Evolutionary conservation across 371 early-diverging fungal genomes (phyloP), one percentile per base, ranked within the genome.

Genomic region (Cokeromyces recurvatus): DNA sequence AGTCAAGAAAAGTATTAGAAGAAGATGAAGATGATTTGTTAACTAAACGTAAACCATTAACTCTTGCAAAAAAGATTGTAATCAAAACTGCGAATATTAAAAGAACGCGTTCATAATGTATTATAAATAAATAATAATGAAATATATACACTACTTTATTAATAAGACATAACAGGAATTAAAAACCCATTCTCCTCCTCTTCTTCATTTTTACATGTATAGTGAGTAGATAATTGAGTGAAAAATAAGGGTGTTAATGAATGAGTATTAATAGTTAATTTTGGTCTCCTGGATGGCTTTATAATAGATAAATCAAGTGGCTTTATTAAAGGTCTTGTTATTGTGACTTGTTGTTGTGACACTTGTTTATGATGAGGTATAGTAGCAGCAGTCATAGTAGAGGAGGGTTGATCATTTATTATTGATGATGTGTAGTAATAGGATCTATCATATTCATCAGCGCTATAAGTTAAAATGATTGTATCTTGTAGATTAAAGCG

Each of bases 361-460:
- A n/a, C n/a, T n/a, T n/a, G n/a, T n/a, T n/a, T n/a, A n/a, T n/a
- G n/a, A n/a, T n/a, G n/a, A n/a, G n/a, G n/a, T n/a, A 34, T 10
- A 22, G 36, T 32, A 23, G 40, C 17, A n/a, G 45, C 29, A 23
- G 32, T 42, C 19, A 19, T 10, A 11, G 21, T 27, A 43, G 27
- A 29, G 29, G 29, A 34, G 4, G 35, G 35, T 14, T 4, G 14
- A 34, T 34, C 10, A 15, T 6, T 5, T 34, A 34, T 11, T 34
- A 11, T 11, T 19, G 19, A 43, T 20, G 35, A n/a, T 11, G 4
- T 34, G 15, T 39, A 49, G 4, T 45, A 45, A 49, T 55, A 55
- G 32, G 64, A 64, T 46, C 64, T 48, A 47, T 64, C 64, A 31
- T 64, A 64, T 43, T 64, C 64, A 1, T 51, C 44, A 15, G 64